Percentiles rank a stretch among this genome's conserved stretches.
phyloP scores from a whole-genome alignment of 495 filamentous ascomycete genomes.

The Thermochaetoides thermophila region DNA sequence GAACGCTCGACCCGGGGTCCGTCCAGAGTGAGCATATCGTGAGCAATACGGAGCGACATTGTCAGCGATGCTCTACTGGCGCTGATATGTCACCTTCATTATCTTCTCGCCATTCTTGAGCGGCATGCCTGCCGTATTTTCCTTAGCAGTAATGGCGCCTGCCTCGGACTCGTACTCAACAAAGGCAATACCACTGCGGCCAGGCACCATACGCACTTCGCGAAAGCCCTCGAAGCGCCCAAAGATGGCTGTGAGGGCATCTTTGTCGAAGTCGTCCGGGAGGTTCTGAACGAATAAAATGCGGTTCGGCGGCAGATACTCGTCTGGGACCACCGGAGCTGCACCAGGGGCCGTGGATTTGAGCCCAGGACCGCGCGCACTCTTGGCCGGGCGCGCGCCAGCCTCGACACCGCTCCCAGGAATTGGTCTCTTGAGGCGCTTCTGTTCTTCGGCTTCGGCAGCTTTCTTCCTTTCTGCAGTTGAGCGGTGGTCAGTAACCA shows the following conservation, averaged over 20 bases:
- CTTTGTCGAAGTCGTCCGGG: constrained; percentile 73
- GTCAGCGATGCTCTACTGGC: constrained; percentile 59
- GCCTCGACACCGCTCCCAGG: constrained; percentile 33
- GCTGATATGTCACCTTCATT: constrained; percentile 81
- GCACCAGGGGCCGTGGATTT: constrained; percentile 59
- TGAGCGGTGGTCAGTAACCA: too few species aligned
- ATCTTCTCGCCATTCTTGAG: constrained; percentile 52
- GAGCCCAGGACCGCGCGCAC: constrained; percentile 61
- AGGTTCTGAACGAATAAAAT: constrained; percentile 92
- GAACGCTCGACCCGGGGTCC: too few species aligned
- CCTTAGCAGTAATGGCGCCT: constrained; percentile 87
- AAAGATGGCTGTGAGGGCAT: constrained; percentile 67
- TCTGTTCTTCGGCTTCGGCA: constrained; percentile 66
- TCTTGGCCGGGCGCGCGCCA: constrained; percentile 53
- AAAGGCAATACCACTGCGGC: constrained; percentile 81
- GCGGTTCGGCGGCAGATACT: constrained; percentile 95
- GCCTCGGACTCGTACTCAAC: constrained; percentile 88
- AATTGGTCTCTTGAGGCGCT: constrained; percentile 63
- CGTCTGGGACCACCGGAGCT: constrained; percentile 75
- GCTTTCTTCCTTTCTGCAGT: constrained; percentile 78
- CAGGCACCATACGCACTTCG: constrained; percentile 80
- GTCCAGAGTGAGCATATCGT: too few species aligned
- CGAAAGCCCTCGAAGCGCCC: constrained; percentile 84
- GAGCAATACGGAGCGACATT: too few species aligned
- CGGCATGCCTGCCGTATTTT: constrained; percentile 80